A percentile compares a stretch with the other conserved stretches of the same genome.
Evolutionary conservation across 495 filamentous ascomycete genomes (phyloP).

Genomic region (Penicillium samsonianum): DNA sequence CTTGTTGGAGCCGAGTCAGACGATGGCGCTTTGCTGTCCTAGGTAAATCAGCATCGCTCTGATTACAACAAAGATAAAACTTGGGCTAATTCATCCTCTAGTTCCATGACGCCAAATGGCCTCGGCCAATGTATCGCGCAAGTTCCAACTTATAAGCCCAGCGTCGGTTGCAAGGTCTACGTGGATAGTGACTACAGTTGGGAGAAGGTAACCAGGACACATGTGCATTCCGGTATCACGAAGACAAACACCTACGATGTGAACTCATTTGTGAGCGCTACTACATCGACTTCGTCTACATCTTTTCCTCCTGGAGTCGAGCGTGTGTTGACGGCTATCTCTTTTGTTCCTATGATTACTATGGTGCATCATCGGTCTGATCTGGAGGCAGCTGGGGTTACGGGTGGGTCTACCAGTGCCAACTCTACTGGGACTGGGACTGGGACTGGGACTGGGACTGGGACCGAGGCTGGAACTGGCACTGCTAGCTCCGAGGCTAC

Average conservation of each 20-base stretch:
- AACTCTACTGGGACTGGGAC: background rate
- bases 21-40: constrained; percentile 11
- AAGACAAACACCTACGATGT: background rate
- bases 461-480: background rate
- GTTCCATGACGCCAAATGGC: constrained; percentile 1
- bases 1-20: constrained; percentile 7
- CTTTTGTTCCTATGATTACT: constrained; percentile 4
- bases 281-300: background rate
- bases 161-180: background rate
- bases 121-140: background rate
- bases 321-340: background rate
- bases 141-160: constrained; percentile 7
- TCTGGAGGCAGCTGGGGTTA: background rate
- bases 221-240: background rate
- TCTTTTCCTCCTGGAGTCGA: background rate
- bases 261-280: background rate
- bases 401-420: background rate
- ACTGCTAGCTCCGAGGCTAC: background rate
- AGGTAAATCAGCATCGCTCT: constrained; percentile 2
- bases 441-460: too few relatives aligned
- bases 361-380: constrained; percentile 12
- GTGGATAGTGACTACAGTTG: background rate
- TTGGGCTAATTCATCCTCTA: background rate
- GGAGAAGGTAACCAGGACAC: background rate
- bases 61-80: too few relatives aligned